Base-by-base conservation (phyloP, 2,329 filamentous ascomycete genomes). In the Colletotrichum musicola region DNA sequence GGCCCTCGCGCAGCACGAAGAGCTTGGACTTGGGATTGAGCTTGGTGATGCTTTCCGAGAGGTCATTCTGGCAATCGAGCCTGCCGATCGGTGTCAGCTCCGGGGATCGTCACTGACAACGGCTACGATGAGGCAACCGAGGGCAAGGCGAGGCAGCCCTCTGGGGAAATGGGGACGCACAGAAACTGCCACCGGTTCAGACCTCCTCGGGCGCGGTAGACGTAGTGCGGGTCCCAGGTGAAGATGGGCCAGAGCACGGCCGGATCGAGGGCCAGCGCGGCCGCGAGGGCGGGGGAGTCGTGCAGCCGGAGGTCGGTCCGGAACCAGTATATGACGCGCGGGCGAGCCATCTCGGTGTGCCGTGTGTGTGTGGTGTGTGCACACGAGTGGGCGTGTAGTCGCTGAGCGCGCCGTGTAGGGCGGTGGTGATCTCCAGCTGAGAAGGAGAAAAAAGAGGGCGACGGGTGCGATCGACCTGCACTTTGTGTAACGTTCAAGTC, bases 221-320 rank as follows among this genome's bases (percentile, higher is more conserved):
- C 91, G 75, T 94, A 94, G 76, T 94, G 91, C 64, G 92, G 92
- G 76, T 94, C 92, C 91, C 92, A 95, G 1, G 90, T 93, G 85
- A 92, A 95, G 53, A 94, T 86, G 1, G 92, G 92, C 82, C 91
- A 94, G 27, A 95, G 81, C 20, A 86, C 88, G 60, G 86, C 86
- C 1, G 92, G 91, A 0, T 92, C 83, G 6, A 94, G 83, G 66
- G 92, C 90, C 7, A 95, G 79, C 0, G 92, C 92, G 2, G 91
- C 91, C 76, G 90, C 86, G 27, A 95, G 82, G 1, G 91, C 92
- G 9, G 92, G 92, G 0, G 91, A 93, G 77, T 94, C 92, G 79
- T 94, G 92, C 2, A 95, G 86, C 20, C 92, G 89, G 12, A 94
- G 83, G 76, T 94, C 92, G 6, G 92, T 94, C 62, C 92, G 88